Evolutionary conservation across 768 basidiomycete species (phyloP).

Genomic region (Paxillus rubicundulus): DNA sequence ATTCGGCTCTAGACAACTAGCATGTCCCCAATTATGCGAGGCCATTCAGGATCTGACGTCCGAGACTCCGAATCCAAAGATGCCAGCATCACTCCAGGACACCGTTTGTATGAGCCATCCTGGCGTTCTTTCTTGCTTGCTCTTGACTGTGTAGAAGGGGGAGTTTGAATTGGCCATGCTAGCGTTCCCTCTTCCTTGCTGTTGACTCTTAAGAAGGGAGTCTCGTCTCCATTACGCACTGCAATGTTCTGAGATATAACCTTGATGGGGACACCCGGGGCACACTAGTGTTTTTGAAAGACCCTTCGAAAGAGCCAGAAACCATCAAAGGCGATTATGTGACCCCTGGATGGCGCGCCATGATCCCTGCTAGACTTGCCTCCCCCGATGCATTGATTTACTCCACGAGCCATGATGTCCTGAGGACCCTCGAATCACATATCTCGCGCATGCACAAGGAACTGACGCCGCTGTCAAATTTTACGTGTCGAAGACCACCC

Average conservation of each 20-base stretch:
- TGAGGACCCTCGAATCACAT: conserved; percentile 29
- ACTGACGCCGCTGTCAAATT: conserved; percentile 27
- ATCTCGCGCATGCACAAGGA: conserved; percentile 15
- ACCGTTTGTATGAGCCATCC: too few relatives aligned
- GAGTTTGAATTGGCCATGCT: neutral
- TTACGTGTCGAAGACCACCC: conserved; percentile 25
- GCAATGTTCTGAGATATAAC: conserved; percentile 12
- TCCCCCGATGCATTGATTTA: conserved; percentile 31
- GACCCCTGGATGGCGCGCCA: conserved; percentile 8
- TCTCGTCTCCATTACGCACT: conserved; percentile 22
- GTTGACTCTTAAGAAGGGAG: conserved; percentile 15
- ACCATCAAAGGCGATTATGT: conserved; percentile 13
- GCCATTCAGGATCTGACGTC: too few relatives aligned
- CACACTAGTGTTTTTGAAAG: conserved; percentile 5
- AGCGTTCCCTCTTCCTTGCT: conserved; percentile 26
- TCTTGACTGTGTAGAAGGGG: too few relatives aligned
- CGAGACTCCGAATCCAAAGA: too few relatives aligned
- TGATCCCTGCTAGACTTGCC: conserved; percentile 13
- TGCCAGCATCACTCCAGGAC: too few relatives aligned
- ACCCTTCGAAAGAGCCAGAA: conserved; percentile 16
- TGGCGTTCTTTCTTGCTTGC: too few relatives aligned
- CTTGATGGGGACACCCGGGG: conserved; percentile 21
- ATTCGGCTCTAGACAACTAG: too few relatives aligned
- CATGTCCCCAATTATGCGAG: too few relatives aligned
- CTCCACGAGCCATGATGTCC: conserved; percentile 14